These are phyloP conservation scores for Erucastrum elatum DNA, from an alignment of 345 rosid species.

Conservation along the genomic window DNA sequence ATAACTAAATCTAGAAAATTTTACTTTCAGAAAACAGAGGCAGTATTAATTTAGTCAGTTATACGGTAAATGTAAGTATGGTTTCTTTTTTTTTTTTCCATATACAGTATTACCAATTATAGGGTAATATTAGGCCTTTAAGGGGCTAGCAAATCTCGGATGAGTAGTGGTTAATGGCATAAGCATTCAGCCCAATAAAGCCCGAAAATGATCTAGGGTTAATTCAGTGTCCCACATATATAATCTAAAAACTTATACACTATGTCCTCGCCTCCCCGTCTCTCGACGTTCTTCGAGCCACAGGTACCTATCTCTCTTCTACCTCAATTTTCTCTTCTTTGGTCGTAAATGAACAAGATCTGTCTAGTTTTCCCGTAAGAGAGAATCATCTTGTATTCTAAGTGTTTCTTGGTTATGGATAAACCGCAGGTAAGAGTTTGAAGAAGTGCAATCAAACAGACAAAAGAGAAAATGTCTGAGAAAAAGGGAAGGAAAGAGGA, in stretches of 20 bases:
- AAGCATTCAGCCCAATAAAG: constrained; percentile 7
- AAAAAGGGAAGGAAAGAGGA: constrained; percentile 61
- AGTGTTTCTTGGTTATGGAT: neutral
- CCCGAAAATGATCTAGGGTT: constrained; percentile 24
- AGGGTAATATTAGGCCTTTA: neutral
- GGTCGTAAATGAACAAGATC: neutral
- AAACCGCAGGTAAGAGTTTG: constrained; percentile 29
- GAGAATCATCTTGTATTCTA: neutral
- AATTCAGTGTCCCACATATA: constrained; percentile 25
- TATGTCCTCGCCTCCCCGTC: constrained; percentile 24
- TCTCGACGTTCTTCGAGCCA: constrained; percentile 28
- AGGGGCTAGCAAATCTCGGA: neutral
- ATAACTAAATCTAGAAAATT: too few relatives aligned
- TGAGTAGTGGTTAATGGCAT: neutral
- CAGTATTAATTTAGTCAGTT: too few relatives aligned
- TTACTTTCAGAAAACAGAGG: too few relatives aligned
- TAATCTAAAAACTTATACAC: neutral
- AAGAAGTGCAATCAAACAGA: constrained; percentile 5
- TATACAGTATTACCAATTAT: neutral
- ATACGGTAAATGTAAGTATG: neutral
- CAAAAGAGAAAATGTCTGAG: constrained; percentile 49
- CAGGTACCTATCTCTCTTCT: constrained; percentile 2
- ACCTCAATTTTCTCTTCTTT: neutral
- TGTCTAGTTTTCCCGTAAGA: neutral
- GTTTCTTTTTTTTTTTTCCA: neutral